Conservation (phyloP, 2,329 filamentous ascomycete species). For the Talaromyces pinophilus region DNA sequence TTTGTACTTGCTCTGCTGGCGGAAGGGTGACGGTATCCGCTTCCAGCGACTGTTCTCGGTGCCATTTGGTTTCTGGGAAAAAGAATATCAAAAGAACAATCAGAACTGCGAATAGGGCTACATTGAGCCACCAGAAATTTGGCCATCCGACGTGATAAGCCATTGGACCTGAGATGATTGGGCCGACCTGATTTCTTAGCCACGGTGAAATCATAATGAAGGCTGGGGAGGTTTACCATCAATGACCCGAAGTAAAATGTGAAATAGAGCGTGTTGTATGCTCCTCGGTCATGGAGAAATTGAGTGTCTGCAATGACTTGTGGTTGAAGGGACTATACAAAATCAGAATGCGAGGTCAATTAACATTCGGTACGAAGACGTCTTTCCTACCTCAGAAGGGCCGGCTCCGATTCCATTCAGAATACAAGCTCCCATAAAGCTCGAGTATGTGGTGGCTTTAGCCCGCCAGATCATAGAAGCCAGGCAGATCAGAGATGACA, state of each 20-base stretch:
- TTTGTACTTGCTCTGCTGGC: slow-evolving; percentile 12
- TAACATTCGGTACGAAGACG: too few relatives aligned
- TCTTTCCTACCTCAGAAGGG: slow-evolving; percentile 34
- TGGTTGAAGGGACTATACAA: slow-evolving; percentile 5
- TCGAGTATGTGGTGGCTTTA: slow-evolving; percentile 57
- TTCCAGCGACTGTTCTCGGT: slow-evolving; percentile 44
- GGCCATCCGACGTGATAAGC: slow-evolving; percentile 60
- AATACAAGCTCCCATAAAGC: slow-evolving; percentile 65
- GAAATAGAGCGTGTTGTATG: slow-evolving; percentile 64
- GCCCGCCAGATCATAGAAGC: slow-evolving; percentile 61
- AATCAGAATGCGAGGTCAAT: not conserved
- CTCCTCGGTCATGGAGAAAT: slow-evolving; percentile 65
- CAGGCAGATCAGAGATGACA: slow-evolving; percentile 56
- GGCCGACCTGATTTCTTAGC: slow-evolving; percentile 47
- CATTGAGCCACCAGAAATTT: slow-evolving; percentile 68
- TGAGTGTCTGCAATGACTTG: slow-evolving; percentile 64
- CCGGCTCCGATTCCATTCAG: slow-evolving; percentile 20
- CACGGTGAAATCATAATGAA: not conserved
- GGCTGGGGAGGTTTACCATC: slow-evolving; percentile 23
- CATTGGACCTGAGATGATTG: slow-evolving; percentile 64
- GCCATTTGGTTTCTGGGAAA: slow-evolving; percentile 65
- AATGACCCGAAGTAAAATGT: slow-evolving; percentile 63
- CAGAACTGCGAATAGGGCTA: slow-evolving; percentile 54
- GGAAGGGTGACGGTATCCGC: not conserved
- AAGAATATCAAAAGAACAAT: slow-evolving; percentile 58